Percentiles rank a stretch among this genome's conserved stretches.
These are phyloP conservation scores for Albugo candida DNA, from an alignment of 352 stramenopile genomes.

Conservation along the genomic window DNA sequence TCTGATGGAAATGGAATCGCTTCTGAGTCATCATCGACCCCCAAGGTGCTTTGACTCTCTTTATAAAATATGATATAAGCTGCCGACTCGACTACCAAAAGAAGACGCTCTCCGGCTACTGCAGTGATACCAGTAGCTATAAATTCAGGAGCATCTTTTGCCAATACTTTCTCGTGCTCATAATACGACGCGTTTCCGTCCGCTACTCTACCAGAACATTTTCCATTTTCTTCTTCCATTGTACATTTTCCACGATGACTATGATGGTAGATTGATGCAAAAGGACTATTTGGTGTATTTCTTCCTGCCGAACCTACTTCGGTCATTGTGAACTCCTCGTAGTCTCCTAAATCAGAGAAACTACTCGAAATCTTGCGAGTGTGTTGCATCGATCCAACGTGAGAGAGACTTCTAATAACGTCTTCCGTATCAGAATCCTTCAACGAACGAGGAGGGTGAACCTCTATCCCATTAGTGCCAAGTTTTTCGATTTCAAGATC, in stretches of 20 bases:
- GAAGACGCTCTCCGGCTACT: constrained; percentile 46
- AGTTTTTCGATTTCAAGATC: no score
- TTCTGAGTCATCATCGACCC: constrained; percentile 12
- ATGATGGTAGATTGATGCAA: constrained; percentile 5
- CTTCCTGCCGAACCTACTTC: constrained; percentile 25
- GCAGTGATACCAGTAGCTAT: constrained; percentile 48
- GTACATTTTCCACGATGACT: constrained; percentile 11
- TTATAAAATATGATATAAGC: constrained; percentile 79
- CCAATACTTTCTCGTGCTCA: constrained; percentile 16
- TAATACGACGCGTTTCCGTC: constrained; percentile 36
- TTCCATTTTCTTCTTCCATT: constrained; percentile 7
- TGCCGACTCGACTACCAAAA: constrained; percentile 45
- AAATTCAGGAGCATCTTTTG: constrained; percentile 37
- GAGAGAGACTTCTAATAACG: no score
- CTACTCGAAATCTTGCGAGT: constrained; percentile 63
- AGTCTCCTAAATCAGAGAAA: constrained; percentile 75
- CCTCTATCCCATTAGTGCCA: no score
- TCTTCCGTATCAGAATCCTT: no score
- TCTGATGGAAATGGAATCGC: no score
- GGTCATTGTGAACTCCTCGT: constrained; percentile 59
- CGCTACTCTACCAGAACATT: constrained; percentile 14
- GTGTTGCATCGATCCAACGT: no score
- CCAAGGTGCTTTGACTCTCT: no score
- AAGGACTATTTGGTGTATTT: constrained; percentile 15
- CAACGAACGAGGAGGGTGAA: no score